Conservation (phyloP, 768 basidiomycete genomes). For the Cystofilobasidium macerans region DNA sequence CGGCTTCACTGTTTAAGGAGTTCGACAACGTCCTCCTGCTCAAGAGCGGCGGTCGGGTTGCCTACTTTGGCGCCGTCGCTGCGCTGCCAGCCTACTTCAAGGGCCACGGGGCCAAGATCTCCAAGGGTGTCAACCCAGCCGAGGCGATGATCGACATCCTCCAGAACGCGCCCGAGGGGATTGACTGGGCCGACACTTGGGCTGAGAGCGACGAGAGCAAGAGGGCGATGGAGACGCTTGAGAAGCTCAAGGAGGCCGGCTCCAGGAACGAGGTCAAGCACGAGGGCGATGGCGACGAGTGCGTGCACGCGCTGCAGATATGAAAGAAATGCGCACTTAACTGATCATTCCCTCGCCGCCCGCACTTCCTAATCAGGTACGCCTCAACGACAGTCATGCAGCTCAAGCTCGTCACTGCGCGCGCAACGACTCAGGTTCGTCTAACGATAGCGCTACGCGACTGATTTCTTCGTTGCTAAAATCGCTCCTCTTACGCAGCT, state of each 20-base stretch:
- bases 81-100: slow-evolving; percentile 65
- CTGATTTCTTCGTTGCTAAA: too few species aligned
- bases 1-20: slow-evolving; percentile 71
- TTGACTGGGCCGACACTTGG: slow-evolving; percentile 58
- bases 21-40: slow-evolving; percentile 52
- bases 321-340: too few species aligned
- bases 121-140: slow-evolving; percentile 59
- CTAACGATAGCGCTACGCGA: neutral
- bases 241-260: slow-evolving; percentile 44
- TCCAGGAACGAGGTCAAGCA: slow-evolving; percentile 3
- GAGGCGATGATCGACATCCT: slow-evolving; percentile 61
- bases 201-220: slow-evolving; percentile 47
- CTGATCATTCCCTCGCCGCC: too few species aligned
- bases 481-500: neutral
- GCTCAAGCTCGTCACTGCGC: slow-evolving; percentile 1
- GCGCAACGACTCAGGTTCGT: slow-evolving; percentile 1
- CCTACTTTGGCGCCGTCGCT: slow-evolving; percentile 89
- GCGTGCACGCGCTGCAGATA: too few species aligned
- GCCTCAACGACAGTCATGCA: slow-evolving; percentile 11
- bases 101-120: slow-evolving; percentile 60
- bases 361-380: neutral
- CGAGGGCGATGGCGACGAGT: slow-evolving; percentile 39
- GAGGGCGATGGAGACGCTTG: slow-evolving; percentile 46
- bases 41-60: slow-evolving; percentile 72
- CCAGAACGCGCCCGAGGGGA: slow-evolving; percentile 45